These are phyloP conservation scores for Vicia faba DNA, from an alignment of 306 rosid species.

Conservation along the genomic window DNA sequence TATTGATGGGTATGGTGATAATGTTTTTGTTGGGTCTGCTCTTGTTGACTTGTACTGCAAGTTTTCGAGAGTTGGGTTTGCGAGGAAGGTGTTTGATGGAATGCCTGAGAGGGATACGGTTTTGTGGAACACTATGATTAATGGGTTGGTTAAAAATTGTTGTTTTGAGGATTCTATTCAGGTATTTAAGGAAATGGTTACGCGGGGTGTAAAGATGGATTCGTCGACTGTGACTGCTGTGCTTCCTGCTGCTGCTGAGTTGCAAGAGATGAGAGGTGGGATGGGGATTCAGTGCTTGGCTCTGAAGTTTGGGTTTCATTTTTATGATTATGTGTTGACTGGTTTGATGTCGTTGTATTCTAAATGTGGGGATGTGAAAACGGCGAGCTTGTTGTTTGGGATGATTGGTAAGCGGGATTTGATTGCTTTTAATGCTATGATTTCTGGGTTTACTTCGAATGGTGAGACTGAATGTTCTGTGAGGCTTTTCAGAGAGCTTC, in stretches of 20 bases:
- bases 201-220: slow-evolving; percentile 49
- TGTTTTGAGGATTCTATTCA: slow-evolving; percentile 50
- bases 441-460: slow-evolving; percentile 78
- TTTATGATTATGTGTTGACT: slow-evolving; percentile 60
- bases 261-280: slow-evolving; percentile 65
- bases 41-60: slow-evolving; percentile 66
- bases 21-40: slow-evolving; percentile 68
- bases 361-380: slow-evolving; percentile 62
- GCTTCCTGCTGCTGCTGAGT: slow-evolving; percentile 80
- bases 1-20: slow-evolving; percentile 63
- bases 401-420: slow-evolving; percentile 63
- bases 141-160: slow-evolving; percentile 70
- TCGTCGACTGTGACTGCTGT: slow-evolving; percentile 63
- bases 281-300: slow-evolving; percentile 72
- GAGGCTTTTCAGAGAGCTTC: slow-evolving; percentile 63
- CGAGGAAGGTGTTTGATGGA: slow-evolving; percentile 82
- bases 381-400: slow-evolving; percentile 63
- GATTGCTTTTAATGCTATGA: slow-evolving; percentile 82
- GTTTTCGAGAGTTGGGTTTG: slow-evolving; percentile 55
- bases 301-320: slow-evolving; percentile 65
- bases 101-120: slow-evolving; percentile 67
- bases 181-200: slow-evolving; percentile 63
- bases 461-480: slow-evolving; percentile 59
- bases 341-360: slow-evolving; percentile 86
- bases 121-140: slow-evolving; percentile 80